A percentile compares a stretch with the other conserved stretches of the same genome.
Conservation (phyloP, 2,329 filamentous ascomycete species). For the Cadophora sp. region DNA sequence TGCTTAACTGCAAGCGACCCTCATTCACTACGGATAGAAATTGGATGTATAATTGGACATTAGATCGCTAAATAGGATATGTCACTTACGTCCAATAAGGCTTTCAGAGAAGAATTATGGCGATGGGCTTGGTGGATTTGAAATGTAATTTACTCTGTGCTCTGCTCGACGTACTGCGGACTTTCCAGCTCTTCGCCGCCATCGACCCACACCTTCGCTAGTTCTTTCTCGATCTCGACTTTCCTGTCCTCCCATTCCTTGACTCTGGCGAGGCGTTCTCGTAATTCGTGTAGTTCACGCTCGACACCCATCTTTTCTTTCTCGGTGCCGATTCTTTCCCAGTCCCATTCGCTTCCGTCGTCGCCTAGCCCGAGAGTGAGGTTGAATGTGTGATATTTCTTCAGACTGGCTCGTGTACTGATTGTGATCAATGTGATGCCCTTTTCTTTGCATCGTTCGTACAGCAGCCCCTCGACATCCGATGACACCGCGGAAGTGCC, state of each 20-base stretch:
- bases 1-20: conserved; percentile 13
- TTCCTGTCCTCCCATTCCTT: conserved; percentile 82
- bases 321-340: conserved; percentile 92
- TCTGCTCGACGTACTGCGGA: conserved; percentile 28
- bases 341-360: conserved; percentile 86
- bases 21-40: conserved; percentile 1
- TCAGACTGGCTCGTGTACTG: conserved; percentile 90
- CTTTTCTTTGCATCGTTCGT: conserved; percentile 90
- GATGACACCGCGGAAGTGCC: conserved; percentile 93
- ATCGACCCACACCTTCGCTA: conserved; percentile 55
- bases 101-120: neutral
- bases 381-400: conserved; percentile 94
- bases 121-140: conserved; percentile 1
- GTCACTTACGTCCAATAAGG: neutral
- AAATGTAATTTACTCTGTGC: conserved; percentile 7
- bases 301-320: conserved; percentile 93
- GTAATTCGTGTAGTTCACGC: conserved; percentile 85
- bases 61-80: neutral
- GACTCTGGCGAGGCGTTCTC: conserved; percentile 80
- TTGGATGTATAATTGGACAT: neutral
- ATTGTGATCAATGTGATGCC: conserved; percentile 97
- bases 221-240: conserved; percentile 82
- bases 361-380: conserved; percentile 83
- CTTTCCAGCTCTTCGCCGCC: conserved; percentile 37
- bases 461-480: conserved; percentile 92